Conservation (phyloP, 345 rosid genomes). For the Rubroshorea leprosula region DNA sequence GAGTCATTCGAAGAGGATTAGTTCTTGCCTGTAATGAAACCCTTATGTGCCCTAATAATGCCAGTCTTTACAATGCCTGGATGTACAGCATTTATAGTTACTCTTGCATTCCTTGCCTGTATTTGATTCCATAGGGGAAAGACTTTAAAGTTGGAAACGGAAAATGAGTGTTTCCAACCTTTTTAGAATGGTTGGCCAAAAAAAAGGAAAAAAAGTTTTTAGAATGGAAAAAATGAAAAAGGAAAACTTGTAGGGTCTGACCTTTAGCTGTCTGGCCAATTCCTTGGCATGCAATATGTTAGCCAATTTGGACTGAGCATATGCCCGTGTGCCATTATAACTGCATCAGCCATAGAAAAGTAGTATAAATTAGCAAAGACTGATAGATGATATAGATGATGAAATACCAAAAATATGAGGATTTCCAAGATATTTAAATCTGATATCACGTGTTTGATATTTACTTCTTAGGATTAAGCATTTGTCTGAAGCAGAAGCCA, state of each 20-base stretch:
- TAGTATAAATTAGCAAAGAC: too few species aligned
- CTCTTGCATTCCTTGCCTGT: conserved; percentile 76
- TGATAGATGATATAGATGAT: too few species aligned
- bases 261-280: conserved; percentile 69
- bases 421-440: too few species aligned
- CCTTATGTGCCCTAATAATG: conserved; percentile 77
- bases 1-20: neutral
- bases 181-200: too few species aligned
- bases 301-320: conserved; percentile 85
- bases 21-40: conserved; percentile 64
- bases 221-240: too few species aligned
- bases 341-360: conserved; percentile 41
- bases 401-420: too few species aligned
- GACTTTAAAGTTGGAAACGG: neutral
- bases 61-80: conserved; percentile 96
- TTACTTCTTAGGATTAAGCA: conserved; percentile 74
- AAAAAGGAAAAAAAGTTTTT: too few species aligned
- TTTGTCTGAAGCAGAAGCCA: conserved; percentile 48
- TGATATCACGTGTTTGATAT: too few species aligned
- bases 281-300: conserved; percentile 81
- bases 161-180: neutral
- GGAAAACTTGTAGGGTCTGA: conserved; percentile 7
- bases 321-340: conserved; percentile 80
- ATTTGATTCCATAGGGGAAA: neutral
- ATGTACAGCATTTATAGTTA: conserved; percentile 85